A percentile compares a stretch with the other conserved stretches of the same genome.
phyloP scores from a whole-genome alignment of 2,329 filamentous ascomycete species.

The Periconia digitata region DNA sequence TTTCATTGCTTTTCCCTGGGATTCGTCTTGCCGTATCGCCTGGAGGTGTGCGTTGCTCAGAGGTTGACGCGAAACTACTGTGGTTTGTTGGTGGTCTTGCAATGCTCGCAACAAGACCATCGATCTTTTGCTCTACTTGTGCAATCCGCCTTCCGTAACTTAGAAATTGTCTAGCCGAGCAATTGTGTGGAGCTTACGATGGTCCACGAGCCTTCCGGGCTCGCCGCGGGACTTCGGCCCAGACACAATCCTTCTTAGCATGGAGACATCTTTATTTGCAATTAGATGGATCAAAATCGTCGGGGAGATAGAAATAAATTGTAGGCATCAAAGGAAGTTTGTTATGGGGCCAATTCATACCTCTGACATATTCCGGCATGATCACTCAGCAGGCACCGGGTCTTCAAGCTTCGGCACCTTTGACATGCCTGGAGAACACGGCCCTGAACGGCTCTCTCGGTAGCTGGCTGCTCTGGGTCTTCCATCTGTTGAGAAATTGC shows the following conservation, averaged over 20 bases:
- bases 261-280: constrained; percentile 27
- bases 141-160: constrained; percentile 29
- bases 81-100: constrained; percentile 13
- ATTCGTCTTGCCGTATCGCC: neutral
- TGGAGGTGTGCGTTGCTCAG: neutral
- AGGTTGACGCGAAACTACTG: neutral
- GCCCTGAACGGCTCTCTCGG: constrained; percentile 10
- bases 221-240: constrained; percentile 34
- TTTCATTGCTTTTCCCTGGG: neutral
- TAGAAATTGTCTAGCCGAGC: neutral
- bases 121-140: constrained; percentile 40
- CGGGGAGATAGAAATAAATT: neutral
- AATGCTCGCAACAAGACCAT: constrained; percentile 37
- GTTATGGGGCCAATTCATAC: constrained; percentile 12
- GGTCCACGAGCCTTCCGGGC: constrained; percentile 30
- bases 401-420: constrained; percentile 37
- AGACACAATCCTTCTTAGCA: constrained; percentile 30
- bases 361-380: constrained; percentile 32
- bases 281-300: too few relatives aligned
- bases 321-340: neutral
- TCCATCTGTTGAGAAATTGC: constrained; percentile 22
- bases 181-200: constrained; percentile 30
- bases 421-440: constrained; percentile 38
- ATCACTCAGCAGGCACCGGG: constrained; percentile 34
- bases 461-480: constrained; percentile 18